Conservation (phyloP, 805 yeast genomes). For the Nakazawaea ambrosiae region DNA sequence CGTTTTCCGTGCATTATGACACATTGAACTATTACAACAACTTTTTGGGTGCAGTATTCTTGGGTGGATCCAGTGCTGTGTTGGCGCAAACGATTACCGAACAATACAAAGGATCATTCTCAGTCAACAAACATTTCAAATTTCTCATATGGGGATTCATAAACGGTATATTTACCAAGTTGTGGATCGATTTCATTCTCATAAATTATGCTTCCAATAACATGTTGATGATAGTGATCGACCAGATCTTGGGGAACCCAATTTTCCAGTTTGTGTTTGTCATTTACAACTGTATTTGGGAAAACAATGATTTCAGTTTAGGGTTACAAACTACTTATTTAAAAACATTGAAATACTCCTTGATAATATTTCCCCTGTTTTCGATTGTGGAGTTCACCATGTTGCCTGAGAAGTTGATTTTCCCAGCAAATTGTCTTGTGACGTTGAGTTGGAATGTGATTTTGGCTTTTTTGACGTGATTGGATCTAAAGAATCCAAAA, state of each 20-base stretch:
- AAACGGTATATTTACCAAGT: constrained; percentile 39
- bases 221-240: constrained; percentile 35
- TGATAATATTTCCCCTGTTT: constrained; percentile 54
- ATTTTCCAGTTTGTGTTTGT: constrained; percentile 45
- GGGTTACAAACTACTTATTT: constrained; percentile 32
- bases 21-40: constrained; percentile 18
- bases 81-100: constrained; percentile 25
- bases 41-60: constrained; percentile 17
- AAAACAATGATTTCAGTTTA: constrained; percentile 28
- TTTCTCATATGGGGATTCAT: constrained; percentile 55
- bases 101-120: constrained; percentile 17
- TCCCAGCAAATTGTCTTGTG: constrained; percentile 53
- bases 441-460: constrained; percentile 50
- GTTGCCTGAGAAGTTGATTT: constrained; percentile 41
- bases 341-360: constrained; percentile 43
- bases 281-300: constrained; percentile 48
- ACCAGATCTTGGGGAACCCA: constrained; percentile 51
- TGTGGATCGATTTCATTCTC: constrained; percentile 46
- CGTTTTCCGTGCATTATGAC: constrained; percentile 14
- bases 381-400: constrained; percentile 43
- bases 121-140: constrained; percentile 28
- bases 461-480: constrained; percentile 29
- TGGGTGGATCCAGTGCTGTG: constrained; percentile 22
- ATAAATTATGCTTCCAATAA: constrained; percentile 28
- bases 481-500: not conserved